Percentiles rank a stretch among this genome's conserved stretches.
Evolutionary conservation across 768 basidiomycete species (phyloP).

Genomic region (Trametes punicea): DNA sequence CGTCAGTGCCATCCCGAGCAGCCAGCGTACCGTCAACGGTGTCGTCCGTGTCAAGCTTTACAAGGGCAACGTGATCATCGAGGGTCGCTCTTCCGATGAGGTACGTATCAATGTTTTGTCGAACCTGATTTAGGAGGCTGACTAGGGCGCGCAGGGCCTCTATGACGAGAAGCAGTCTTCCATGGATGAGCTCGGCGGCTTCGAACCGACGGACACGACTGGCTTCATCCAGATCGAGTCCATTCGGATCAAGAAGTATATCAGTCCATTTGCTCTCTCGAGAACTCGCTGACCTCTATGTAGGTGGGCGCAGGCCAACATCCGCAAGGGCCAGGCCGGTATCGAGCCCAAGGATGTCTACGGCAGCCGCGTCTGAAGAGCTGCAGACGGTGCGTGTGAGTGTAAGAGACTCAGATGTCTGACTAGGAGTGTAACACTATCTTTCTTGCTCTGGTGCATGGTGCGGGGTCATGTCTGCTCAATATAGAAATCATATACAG

Average conservation of each 20-base stretch:
- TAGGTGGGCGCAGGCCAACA: conserved; percentile 87
- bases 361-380: conserved; percentile 14
- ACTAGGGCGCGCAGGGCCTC: conserved; percentile 55
- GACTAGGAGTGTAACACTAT: conserved; percentile 2
- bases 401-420: neutral
- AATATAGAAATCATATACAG: too few relatives aligned
- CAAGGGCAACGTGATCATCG: conserved; percentile 94
- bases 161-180: conserved; percentile 95
- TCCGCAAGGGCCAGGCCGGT: conserved; percentile 61
- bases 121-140: neutral
- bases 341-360: conserved; percentile 23
- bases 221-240: conserved; percentile 98
- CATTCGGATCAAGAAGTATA: conserved; percentile 96
- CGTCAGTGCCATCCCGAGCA: conserved; percentile 84
- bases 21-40: conserved; percentile 96
- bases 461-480: neutral
- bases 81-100: conserved; percentile 88
- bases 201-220: conserved; percentile 92
- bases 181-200: conserved; percentile 99
- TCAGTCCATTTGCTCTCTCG: conserved; percentile 15
- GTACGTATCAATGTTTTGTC: conserved; percentile 35
- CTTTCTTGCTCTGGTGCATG: neutral
- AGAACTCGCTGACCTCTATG: neutral
- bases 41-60: conserved; percentile 86
- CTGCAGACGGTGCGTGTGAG: too few relatives aligned